A percentile compares a stretch with the other conserved stretches of the same genome.
Evolutionary conservation across 202 grass and related monocot genomes (phyloP).

Genomic region (Schoenoplectus triqueter): DNA sequence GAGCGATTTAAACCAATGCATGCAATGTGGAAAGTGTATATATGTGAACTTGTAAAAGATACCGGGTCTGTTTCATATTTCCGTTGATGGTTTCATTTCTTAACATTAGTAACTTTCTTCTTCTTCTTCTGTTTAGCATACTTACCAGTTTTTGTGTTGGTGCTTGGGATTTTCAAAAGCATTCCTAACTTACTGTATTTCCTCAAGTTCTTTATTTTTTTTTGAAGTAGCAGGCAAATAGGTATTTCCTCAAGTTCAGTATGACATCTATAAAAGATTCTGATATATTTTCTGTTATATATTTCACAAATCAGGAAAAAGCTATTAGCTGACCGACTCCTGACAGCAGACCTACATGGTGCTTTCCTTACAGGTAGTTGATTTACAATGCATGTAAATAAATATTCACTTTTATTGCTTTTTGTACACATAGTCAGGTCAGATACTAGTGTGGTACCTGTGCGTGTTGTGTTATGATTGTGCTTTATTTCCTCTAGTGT

Average conservation of each 20-base stretch:
- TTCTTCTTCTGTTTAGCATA: not conserved
- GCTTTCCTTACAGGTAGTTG: conserved; percentile 62
- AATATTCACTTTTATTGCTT: conserved; percentile 25
- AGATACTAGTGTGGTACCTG: not conserved
- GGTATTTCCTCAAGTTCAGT: too few relatives aligned
- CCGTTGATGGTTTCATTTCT: conserved; percentile 13
- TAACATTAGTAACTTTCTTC: not conserved
- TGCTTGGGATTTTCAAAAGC: not conserved
- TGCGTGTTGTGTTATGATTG: not conserved
- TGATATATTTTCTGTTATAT: conserved; percentile 40
- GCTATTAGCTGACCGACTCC: conserved; percentile 59
- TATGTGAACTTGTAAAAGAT: conserved; percentile 36
- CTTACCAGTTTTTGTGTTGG: not conserved
- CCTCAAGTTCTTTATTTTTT: too few relatives aligned
- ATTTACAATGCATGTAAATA: conserved; percentile 11
- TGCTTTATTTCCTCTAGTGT: not conserved
- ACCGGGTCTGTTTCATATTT: conserved; percentile 35
- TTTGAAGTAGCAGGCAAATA: too few relatives aligned
- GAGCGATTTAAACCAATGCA: conserved; percentile 39
- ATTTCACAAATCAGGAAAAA: conserved; percentile 58
- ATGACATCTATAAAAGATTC: not conserved
- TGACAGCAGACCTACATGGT: conserved; percentile 82
- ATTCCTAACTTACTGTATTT: conserved; percentile 15
- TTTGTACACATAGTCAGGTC: not conserved
- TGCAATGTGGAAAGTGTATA: conserved; percentile 36